Conservation (phyloP, 768 basidiomycete species). For the Leccinum subtestaceum region DNA sequence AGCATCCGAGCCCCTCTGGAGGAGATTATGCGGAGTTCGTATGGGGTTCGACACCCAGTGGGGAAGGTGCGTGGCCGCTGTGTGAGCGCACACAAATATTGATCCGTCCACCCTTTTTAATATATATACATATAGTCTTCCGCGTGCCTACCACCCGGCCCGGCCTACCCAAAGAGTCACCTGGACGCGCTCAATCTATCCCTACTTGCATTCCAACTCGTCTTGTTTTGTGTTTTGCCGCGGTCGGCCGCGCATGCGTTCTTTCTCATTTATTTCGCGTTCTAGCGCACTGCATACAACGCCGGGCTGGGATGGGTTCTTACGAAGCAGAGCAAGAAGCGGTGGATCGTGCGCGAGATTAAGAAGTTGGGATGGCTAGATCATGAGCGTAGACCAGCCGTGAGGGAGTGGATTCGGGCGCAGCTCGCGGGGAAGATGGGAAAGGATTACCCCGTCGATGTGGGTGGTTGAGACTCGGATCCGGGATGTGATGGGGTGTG, state of each 20-base stretch:
- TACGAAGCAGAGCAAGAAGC: conserved; percentile 92
- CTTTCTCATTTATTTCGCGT: conserved; percentile 87
- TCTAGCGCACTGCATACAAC: conserved; percentile 92
- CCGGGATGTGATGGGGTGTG: not conserved
- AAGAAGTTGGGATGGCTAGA: conserved; percentile 89
- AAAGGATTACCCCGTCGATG: conserved; percentile 88
- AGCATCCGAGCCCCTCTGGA: not conserved
- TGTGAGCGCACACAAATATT: no score
- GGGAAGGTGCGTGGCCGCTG: no score
- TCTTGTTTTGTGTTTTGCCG: conserved; percentile 67
- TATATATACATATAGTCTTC: conserved; percentile 88
- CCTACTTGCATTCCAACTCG: conserved; percentile 71
- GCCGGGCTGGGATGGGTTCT: conserved; percentile 91
- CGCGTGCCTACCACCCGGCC: conserved; percentile 85
- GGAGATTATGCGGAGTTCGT: conserved; percentile 54
- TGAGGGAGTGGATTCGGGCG: conserved; percentile 79
- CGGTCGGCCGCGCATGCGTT: conserved; percentile 54
- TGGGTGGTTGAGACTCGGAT: conserved; percentile 35
- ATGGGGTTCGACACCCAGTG: no score
- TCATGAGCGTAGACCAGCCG: conserved; percentile 51
- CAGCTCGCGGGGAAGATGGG: conserved; percentile 94
- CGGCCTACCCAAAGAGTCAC: conserved; percentile 81
- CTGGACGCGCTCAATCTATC: conserved; percentile 84
- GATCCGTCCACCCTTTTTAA: no score
- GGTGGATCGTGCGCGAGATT: conserved; percentile 86